Evolutionary conservation across 2,329 filamentous ascomycete genomes (phyloP).

Genomic region (Fusarium protoensiforme): DNA sequence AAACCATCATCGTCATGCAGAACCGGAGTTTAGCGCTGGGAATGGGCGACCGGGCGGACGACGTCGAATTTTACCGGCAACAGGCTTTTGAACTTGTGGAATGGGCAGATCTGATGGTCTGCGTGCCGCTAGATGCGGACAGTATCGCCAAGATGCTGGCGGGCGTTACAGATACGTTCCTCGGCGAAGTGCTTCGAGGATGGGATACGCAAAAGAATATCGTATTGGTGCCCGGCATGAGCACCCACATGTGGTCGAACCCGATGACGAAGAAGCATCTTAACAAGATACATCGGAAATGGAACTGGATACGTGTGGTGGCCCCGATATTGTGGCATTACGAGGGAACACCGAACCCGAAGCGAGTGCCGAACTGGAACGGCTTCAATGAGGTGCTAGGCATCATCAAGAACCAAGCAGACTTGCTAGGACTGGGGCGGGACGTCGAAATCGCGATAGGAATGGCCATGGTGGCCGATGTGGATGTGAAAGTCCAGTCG

Average conservation of each 20-base stretch:
- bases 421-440: conserved; percentile 78
- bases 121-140: conserved; percentile 87
- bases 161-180: conserved; percentile 82
- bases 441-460: conserved; percentile 70
- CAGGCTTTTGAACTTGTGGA: conserved; percentile 76
- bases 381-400: conserved; percentile 78
- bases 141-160: conserved; percentile 88
- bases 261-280: conserved; percentile 90
- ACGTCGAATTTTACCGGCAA: conserved; percentile 62
- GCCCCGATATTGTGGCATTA: conserved; percentile 87
- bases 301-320: conserved; percentile 87
- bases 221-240: conserved; percentile 89
- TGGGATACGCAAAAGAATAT: conserved; percentile 92
- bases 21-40: conserved; percentile 58
- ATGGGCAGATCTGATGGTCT: conserved; percentile 88
- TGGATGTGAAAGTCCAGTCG: conserved; percentile 49
- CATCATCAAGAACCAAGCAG: conserved; percentile 81
- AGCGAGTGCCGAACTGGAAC: conserved; percentile 69
- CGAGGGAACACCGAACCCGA: conserved; percentile 61
- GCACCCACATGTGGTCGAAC: conserved; percentile 88
- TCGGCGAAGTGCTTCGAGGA: conserved; percentile 83
- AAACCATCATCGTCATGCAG: conserved; percentile 70
- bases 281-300: conserved; percentile 83
- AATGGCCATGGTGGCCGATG: conserved; percentile 49
- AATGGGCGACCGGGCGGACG: conserved; percentile 52